phyloP scores from a whole-genome alignment of 441 rosid species.

The Gossypium davidsonii region DNA sequence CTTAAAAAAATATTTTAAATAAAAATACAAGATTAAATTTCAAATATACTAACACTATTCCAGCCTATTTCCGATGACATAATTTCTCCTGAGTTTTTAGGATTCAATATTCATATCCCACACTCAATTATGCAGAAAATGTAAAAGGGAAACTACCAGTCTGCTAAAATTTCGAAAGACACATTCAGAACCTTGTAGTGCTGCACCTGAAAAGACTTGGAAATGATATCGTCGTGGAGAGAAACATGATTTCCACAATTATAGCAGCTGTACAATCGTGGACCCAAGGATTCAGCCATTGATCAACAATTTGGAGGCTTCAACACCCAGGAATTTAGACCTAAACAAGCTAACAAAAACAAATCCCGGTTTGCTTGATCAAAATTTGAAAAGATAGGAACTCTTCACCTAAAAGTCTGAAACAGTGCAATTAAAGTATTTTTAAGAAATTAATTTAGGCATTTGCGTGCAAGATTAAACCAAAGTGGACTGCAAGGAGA shows the following conservation, averaged over 20 bases:
- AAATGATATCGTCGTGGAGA: constrained; percentile 79
- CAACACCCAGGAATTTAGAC: background rate
- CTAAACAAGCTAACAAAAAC: background rate
- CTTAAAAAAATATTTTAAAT: too few relatives aligned
- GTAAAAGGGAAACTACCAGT: background rate
- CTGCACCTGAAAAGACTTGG: constrained; percentile 90
- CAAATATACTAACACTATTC: too few relatives aligned
- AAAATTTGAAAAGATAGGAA: background rate
- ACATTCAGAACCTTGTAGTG: constrained; percentile 17
- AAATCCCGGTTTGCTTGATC: background rate
- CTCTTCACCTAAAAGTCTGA: background rate
- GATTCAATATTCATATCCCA: background rate
- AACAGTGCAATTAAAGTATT: background rate
- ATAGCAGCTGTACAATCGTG: constrained; percentile 78
- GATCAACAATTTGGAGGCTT: constrained; percentile 17
- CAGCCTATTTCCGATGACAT: background rate
- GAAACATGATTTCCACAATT: constrained; percentile 79
- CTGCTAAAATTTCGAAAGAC: background rate
- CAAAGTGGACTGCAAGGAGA: constrained; percentile 7
- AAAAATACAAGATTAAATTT: too few relatives aligned
- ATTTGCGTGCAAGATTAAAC: constrained; percentile 27
- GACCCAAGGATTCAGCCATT: constrained; percentile 72
- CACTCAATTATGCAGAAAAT: background rate
- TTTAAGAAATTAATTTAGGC: background rate
- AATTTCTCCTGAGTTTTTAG: background rate